Percentiles rank a stretch among this genome's conserved stretches.
Conservation (phyloP, 306 rosid species). For the Acacia crassicarpa region DNA sequence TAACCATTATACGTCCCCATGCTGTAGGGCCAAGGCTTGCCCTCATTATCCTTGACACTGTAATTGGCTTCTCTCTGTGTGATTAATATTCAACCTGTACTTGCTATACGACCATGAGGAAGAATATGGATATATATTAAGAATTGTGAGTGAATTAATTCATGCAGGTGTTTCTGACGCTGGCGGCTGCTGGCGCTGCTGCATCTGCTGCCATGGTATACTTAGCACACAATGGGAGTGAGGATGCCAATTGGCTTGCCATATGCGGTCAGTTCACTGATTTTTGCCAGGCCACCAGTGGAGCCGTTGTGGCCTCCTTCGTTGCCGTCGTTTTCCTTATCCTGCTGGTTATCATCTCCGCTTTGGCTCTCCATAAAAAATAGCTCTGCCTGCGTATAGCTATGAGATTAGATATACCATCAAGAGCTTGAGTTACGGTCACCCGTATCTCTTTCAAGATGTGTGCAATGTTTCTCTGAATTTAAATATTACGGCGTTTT, state of each 20-base stretch:
- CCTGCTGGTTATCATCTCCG: constrained; percentile 50
- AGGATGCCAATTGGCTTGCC: constrained; percentile 62
- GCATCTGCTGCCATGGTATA: constrained; percentile 66
- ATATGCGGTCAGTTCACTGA: constrained; percentile 62
- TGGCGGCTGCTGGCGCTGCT: constrained; percentile 50
- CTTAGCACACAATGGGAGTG: constrained; percentile 65
- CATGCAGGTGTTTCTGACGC: constrained; percentile 58
- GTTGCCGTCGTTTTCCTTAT: constrained; percentile 39
- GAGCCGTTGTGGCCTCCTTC: constrained; percentile 59
- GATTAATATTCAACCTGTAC: not conserved
- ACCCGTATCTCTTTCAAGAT: too few species aligned
- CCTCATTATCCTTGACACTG: constrained; percentile 74
- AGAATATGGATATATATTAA: too few species aligned
- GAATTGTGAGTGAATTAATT: not conserved
- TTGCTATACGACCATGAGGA: not conserved
- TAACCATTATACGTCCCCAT: constrained; percentile 69
- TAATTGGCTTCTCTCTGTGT: constrained; percentile 24
- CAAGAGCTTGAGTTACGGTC: not conserved
- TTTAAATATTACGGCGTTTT: not conserved
- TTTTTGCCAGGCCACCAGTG: constrained; percentile 57
- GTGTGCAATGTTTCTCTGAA: not conserved
- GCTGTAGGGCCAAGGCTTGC: constrained; percentile 65
- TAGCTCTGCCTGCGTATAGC: not conserved
- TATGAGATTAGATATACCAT: not conserved
- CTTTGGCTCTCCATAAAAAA: constrained; percentile 48